Conservation (phyloP, 371 early-diverging fungal species). For the Rhizopus delemar region DNA sequence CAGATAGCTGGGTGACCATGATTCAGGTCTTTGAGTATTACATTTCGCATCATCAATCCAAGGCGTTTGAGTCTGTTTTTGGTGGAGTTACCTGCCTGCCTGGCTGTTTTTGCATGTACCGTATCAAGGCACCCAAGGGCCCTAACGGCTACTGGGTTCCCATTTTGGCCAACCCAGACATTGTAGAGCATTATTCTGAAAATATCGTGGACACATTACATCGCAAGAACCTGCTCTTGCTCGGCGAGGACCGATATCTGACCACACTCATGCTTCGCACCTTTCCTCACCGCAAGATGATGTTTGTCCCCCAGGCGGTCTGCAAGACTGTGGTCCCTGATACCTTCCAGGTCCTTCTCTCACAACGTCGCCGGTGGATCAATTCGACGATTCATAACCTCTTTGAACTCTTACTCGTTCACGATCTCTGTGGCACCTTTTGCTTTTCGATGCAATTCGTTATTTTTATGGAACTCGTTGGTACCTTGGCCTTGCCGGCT, state of each 20-base stretch:
- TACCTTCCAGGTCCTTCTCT: slow-evolving; percentile 74
- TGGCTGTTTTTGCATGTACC: slow-evolving; percentile 95
- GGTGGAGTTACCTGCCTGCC: slow-evolving; percentile 97
- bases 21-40: slow-evolving; percentile 66
- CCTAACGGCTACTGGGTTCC: slow-evolving; percentile 68
- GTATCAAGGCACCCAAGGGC: slow-evolving; percentile 83
- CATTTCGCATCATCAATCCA: slow-evolving; percentile 90
- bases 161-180: slow-evolving; percentile 84
- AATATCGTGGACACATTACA: slow-evolving; percentile 92
- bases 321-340: slow-evolving; percentile 88
- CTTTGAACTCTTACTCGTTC: slow-evolving; percentile 81
- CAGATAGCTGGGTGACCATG: slow-evolving; percentile 82
- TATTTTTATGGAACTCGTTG: slow-evolving; percentile 83
- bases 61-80: slow-evolving; percentile 96
- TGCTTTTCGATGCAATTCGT: slow-evolving; percentile 92
- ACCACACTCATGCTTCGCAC: slow-evolving; percentile 92
- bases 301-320: slow-evolving; percentile 90
- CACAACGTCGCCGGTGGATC: slow-evolving; percentile 90
- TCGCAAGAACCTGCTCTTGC: slow-evolving; percentile 89
- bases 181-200: slow-evolving; percentile 87
- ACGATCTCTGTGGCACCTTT: slow-evolving; percentile 88
- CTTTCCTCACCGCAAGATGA: slow-evolving; percentile 88
- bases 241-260: slow-evolving; percentile 96
- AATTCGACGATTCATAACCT: slow-evolving; percentile 89
- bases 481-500: slow-evolving; percentile 81